These are phyloP conservation scores for Pseudocercospora pini-densiflorae DNA, from an alignment of 2,329 filamentous ascomycete genomes.

Conservation along the genomic window DNA sequence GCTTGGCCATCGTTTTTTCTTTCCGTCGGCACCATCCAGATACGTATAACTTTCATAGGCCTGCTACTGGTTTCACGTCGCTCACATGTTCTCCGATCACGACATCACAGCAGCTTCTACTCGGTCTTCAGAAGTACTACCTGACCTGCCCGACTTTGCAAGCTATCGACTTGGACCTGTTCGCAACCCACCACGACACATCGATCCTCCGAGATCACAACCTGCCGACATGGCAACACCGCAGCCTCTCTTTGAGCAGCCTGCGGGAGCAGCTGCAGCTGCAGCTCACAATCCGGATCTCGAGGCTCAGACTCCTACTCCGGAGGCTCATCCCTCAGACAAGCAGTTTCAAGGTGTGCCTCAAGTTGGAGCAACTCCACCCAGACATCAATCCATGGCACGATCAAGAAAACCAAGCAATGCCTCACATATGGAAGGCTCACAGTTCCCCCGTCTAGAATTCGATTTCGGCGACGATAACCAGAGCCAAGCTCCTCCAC, in stretches of 20 bases:
- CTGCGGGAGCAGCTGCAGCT: neutral
- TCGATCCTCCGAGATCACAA: constrained; percentile 6
- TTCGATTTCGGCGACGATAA: constrained; percentile 28
- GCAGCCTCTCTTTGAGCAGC: constrained; percentile 2
- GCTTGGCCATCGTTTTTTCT: constrained; percentile 9
- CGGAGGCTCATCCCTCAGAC: constrained; percentile 1
- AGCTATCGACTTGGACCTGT: constrained; percentile 4
- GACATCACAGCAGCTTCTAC: constrained; percentile 17
- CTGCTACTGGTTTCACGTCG: constrained; percentile 2
- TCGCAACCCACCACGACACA: constrained; percentile 2
- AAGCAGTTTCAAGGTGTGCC: constrained; percentile 7
- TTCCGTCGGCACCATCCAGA: neutral
- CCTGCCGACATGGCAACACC: constrained; percentile 8
- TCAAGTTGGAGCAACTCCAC: constrained; percentile 2
- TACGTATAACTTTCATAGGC: constrained; percentile 8
- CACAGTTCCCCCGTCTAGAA: constrained; percentile 24
- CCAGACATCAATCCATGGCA: neutral
- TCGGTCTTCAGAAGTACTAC: constrained; percentile 17
- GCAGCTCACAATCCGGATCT: neutral
- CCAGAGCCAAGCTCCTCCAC: constrained; percentile 19
- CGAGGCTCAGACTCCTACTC: constrained; percentile 6
- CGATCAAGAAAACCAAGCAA: constrained; percentile 19
- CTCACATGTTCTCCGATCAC: constrained; percentile 1
- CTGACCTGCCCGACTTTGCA: constrained; percentile 4
- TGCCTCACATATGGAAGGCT: constrained; percentile 24